phyloP scores from a whole-genome alignment of 2,329 filamentous ascomycete species.

The Neonectria neomacrospora region DNA sequence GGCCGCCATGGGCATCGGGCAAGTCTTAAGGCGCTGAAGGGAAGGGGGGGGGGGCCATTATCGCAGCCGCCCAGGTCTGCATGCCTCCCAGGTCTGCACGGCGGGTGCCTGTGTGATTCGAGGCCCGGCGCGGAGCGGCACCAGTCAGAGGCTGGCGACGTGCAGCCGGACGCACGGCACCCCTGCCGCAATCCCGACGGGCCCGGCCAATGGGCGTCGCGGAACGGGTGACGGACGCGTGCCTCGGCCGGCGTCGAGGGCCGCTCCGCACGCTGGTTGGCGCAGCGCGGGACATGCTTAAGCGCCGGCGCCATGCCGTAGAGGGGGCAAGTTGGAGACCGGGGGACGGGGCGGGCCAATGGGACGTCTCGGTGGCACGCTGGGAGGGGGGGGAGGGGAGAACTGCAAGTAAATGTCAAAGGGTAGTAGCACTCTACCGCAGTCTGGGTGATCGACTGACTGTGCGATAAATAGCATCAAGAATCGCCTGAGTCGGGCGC shows the following conservation, averaged over 20 bases:
- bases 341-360: constrained; percentile 36
- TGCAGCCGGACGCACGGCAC: constrained; percentile 35
- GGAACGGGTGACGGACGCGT: constrained; percentile 19
- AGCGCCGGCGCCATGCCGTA: constrained; percentile 42
- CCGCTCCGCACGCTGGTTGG: constrained; percentile 37
- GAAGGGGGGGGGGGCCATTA: no score
- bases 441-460: not conserved
- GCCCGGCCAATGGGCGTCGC: constrained; percentile 34
- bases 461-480: not conserved
- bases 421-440: no score
- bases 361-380: not conserved
- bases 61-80: no score
- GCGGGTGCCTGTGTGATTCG: constrained; percentile 38
- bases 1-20: constrained; percentile 40
- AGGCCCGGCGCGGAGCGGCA: constrained; percentile 34
- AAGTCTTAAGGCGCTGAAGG: constrained; percentile 41
- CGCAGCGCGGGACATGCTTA: constrained; percentile 28
- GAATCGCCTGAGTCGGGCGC: constrained; percentile 39
- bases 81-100: no score
- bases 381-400: not conserved
- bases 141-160: constrained; percentile 43
- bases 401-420: no score
- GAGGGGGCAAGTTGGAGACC: constrained; percentile 17
- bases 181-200: constrained; percentile 28
- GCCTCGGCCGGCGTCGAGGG: constrained; percentile 9